Evolutionary conservation across 225 moss, liverwort and hornwort genomes (phyloP).

Genomic region (Sphagnum contortum): DNA sequence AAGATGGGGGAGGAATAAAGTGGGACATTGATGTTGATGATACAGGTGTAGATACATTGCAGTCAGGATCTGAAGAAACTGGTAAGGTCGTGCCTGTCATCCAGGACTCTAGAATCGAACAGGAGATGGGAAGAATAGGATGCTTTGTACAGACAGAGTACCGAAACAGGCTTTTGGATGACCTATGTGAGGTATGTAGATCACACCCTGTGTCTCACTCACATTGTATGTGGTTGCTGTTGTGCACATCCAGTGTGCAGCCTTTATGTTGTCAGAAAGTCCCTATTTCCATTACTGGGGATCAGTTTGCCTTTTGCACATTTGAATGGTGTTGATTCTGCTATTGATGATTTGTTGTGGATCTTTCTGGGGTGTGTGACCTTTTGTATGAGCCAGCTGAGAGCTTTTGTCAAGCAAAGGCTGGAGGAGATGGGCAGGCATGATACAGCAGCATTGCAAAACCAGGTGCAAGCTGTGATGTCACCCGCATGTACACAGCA

Average conservation of each 20-base stretch:
- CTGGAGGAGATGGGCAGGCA: slow-evolving; percentile 74
- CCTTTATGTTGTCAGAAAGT: too few relatives aligned
- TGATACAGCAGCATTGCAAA: slow-evolving; percentile 71
- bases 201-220: too few relatives aligned
- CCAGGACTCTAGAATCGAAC: slow-evolving; percentile 14
- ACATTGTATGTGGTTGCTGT: too few relatives aligned
- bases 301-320: too few relatives aligned
- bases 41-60: slow-evolving; percentile 15
- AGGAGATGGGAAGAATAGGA: slow-evolving; percentile 23
- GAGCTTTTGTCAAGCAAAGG: slow-evolving; percentile 84
- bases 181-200: slow-evolving; percentile 72
- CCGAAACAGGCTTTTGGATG: slow-evolving; percentile 68
- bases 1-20: slow-evolving; percentile 50
- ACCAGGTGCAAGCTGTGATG: slow-evolving; percentile 91
- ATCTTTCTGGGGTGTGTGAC: too few relatives aligned
- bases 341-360: too few relatives aligned
- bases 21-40: slow-evolving; percentile 93
- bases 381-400: slow-evolving; percentile 39
- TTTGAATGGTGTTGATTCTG: too few relatives aligned
- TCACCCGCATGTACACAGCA: slow-evolving; percentile 75
- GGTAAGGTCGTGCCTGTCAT: slow-evolving; percentile 6
- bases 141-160: slow-evolving; percentile 70
- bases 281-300: too few relatives aligned
- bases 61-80: slow-evolving; percentile 9
- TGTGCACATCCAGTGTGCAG: too few relatives aligned